These are phyloP conservation scores for Ganoderma meredithae DNA, from an alignment of 1,284 basidiomycete species.

Conservation along the genomic window DNA sequence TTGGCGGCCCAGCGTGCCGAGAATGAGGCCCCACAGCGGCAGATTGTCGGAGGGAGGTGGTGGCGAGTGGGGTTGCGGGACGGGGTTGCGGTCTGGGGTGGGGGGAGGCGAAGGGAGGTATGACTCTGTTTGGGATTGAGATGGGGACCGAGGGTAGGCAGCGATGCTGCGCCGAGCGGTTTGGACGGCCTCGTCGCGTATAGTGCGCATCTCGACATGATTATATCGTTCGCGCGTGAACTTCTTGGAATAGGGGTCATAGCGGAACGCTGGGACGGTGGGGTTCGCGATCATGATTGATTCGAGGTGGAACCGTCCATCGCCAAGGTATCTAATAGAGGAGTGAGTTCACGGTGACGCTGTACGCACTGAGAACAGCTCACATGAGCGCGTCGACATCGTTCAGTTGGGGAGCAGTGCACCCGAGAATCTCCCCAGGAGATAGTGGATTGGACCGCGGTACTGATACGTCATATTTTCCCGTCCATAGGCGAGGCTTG, in stretches of 20 bases:
- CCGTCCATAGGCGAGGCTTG: slow-evolving; percentile 54
- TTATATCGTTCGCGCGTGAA: slow-evolving; percentile 94
- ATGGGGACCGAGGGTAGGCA: slow-evolving; percentile 33
- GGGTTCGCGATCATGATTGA: slow-evolving; percentile 99
- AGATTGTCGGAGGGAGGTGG: slow-evolving; percentile 23
- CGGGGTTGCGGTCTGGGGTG: slow-evolving; percentile 7
- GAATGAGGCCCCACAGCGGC: slow-evolving; percentile 88
- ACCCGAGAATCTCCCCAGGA: slow-evolving; percentile 97
- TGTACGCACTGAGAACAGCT: slow-evolving; percentile 38
- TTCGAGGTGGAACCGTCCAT: slow-evolving; percentile 98
- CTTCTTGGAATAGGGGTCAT: slow-evolving; percentile 98
- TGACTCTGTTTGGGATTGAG: slow-evolving; percentile 12
- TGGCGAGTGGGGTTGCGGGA: neutral
- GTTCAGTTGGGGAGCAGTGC: slow-evolving; percentile 87
- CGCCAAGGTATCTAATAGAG: slow-evolving; percentile 82
- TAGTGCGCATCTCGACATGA: slow-evolving; percentile 85
- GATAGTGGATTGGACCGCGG: slow-evolving; percentile 94
- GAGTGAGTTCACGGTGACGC: neutral
- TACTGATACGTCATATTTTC: slow-evolving; percentile 81
- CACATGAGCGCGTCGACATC: slow-evolving; percentile 91
- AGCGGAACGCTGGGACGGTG: slow-evolving; percentile 93
- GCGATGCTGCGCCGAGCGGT: slow-evolving; percentile 72
- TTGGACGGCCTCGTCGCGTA: slow-evolving; percentile 82
- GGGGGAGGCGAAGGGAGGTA: slow-evolving; percentile 13
- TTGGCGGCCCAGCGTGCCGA: slow-evolving; percentile 96